Conservation (phyloP, 495 filamentous ascomycete species). For the Usnea hakonensis region DNA sequence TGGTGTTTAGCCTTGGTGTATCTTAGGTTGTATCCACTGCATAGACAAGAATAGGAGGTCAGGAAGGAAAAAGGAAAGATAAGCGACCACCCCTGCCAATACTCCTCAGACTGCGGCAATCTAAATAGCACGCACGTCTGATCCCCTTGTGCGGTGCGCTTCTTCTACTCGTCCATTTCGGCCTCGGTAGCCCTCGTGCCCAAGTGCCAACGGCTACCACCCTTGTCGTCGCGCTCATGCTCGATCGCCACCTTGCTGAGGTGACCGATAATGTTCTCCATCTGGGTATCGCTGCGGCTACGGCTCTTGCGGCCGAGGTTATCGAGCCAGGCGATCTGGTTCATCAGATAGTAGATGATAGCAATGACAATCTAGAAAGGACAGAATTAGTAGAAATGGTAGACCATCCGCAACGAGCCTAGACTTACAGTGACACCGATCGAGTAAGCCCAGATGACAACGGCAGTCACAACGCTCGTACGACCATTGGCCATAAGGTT, state of each 20-base stretch:
- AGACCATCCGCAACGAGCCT: neutral
- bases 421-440: conserved; percentile 54
- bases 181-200: conserved; percentile 54
- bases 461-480: conserved; percentile 68
- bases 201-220: conserved; percentile 53
- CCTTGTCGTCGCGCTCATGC: conserved; percentile 53
- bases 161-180: conserved; percentile 59
- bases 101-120: neutral
- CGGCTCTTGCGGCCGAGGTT: conserved; percentile 76
- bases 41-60: conserved; percentile 16
- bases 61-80: neutral
- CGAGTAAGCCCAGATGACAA: conserved; percentile 71
- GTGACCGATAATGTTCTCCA: conserved; percentile 74
- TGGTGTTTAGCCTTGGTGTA: neutral
- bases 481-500: conserved; percentile 51
- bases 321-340: conserved; percentile 57
- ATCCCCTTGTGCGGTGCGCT: neutral
- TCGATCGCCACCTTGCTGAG: conserved; percentile 68
- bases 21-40: conserved; percentile 9
- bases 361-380: conserved; percentile 55
- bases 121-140: neutral
- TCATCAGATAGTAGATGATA: conserved; percentile 65
- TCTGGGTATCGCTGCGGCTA: conserved; percentile 61
- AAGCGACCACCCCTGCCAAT: neutral
- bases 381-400: neutral